Percentiles rank a stretch among this genome's conserved stretches.
Evolutionary conservation across 1,284 basidiomycete genomes (phyloP).

Genomic region (Ganoderma leucocontextum): DNA sequence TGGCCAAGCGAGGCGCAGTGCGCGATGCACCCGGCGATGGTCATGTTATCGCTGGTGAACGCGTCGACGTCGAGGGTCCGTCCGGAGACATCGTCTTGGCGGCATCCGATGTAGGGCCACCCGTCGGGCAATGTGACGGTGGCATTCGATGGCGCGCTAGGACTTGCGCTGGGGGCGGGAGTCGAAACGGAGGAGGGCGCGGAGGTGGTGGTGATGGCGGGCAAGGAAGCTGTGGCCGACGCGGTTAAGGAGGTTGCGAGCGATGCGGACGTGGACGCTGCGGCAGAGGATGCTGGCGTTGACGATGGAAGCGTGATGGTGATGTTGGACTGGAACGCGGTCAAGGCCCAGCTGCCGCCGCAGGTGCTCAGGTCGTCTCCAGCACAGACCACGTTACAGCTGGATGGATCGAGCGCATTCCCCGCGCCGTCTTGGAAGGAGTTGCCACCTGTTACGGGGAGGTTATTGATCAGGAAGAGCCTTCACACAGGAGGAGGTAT

Average conservation of each 20-base stretch:
- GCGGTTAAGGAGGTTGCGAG: background rate
- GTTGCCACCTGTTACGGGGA: constrained; percentile 29
- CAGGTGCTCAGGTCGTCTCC: constrained; percentile 27
- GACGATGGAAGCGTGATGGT: constrained; percentile 3
- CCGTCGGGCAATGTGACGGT: background rate
- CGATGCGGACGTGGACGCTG: background rate
- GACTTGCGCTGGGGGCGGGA: background rate
- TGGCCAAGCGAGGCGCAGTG: constrained; percentile 34
- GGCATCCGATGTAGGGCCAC: constrained; percentile 3
- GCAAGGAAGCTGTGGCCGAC: no score
- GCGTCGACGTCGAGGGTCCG: constrained; percentile 37
- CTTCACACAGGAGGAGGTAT: no score
- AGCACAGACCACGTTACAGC: constrained; percentile 34
- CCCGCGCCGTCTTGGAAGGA: constrained; percentile 31
- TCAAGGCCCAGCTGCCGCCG: constrained; percentile 36
- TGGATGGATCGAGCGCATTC: constrained; percentile 16
- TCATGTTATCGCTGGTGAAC: constrained; percentile 34
- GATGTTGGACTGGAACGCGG: constrained; percentile 27
- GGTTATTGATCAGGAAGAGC: background rate
- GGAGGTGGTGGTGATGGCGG: no score
- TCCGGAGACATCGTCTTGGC: constrained; percentile 7
- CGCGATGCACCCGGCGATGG: constrained; percentile 31
- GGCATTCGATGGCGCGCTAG: background rate
- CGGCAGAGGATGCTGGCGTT: constrained; percentile 10
- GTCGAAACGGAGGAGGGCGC: background rate